phyloP scores from a whole-genome alignment of 441 rosid species.

The Metrosideros polymorpha region DNA sequence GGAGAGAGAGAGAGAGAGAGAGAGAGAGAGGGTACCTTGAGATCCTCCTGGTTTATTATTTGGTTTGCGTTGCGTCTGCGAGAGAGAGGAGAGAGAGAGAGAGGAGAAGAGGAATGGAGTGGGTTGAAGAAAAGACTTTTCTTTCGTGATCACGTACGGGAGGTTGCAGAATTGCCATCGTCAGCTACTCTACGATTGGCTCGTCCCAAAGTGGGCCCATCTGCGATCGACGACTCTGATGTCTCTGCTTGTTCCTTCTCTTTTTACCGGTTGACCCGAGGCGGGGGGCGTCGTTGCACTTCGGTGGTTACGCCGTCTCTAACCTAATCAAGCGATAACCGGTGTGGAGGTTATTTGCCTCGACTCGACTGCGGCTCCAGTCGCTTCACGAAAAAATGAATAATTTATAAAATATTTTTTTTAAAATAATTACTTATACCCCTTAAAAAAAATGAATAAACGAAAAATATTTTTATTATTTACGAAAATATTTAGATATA shows the following conservation, averaged over 20 bases:
- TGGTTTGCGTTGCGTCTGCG: neutral
- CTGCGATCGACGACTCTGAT: neutral
- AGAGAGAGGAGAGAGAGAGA: neutral
- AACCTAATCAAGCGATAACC: neutral
- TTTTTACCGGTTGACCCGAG: neutral
- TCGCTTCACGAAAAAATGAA: too few species aligned
- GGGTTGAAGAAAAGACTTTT: neutral
- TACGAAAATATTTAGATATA: too few species aligned
- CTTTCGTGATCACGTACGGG: neutral
- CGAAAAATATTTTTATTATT: too few species aligned
- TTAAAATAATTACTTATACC: too few species aligned
- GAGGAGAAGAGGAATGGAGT: neutral
- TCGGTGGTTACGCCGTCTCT: neutral
- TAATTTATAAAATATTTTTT: too few species aligned
- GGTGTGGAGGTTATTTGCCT: too few species aligned
- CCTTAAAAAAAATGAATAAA: too few species aligned
- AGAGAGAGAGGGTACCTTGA: conserved; percentile 17
- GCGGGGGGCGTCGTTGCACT: neutral
- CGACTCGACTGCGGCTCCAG: too few species aligned
- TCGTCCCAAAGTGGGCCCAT: neutral
- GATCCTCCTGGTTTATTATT: conserved; percentile 24
- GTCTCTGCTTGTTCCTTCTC: neutral
- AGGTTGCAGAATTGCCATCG: neutral
- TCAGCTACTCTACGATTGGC: neutral
- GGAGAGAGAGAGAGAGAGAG: neutral